Evolutionary conservation across 1,284 basidiomycete genomes (phyloP).

Genomic region (Ceratorhiza oryzae-sativae): DNA sequence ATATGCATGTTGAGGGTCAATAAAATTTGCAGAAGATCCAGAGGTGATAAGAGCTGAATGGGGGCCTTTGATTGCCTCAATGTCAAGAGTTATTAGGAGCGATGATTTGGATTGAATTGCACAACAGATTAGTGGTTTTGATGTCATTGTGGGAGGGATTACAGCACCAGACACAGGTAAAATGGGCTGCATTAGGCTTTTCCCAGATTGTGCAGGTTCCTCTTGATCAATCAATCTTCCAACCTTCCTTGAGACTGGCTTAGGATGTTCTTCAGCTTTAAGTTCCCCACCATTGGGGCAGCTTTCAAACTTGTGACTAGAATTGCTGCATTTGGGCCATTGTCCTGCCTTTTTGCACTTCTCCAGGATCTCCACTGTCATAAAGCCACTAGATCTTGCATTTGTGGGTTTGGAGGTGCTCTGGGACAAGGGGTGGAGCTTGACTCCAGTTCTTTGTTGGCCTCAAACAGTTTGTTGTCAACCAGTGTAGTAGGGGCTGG

Average conservation of each 20-base stretch:
- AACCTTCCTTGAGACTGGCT: not conserved
- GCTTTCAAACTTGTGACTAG: not conserved
- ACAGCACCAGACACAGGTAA: conserved; percentile 2
- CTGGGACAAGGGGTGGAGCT: no score
- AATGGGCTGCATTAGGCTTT: not conserved
- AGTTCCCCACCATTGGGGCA: no score
- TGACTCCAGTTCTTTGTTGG: not conserved
- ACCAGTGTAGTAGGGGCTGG: not conserved
- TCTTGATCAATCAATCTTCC: not conserved
- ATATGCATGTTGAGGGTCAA: not conserved
- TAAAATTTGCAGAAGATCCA: not conserved
- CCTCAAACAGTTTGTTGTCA: conserved; percentile 13
- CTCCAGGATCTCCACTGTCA: not conserved
- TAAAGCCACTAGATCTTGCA: not conserved
- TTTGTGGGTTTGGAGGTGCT: not conserved
- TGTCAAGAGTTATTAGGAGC: not conserved
- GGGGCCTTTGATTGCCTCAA: not conserved
- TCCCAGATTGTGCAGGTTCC: not conserved
- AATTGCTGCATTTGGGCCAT: not conserved
- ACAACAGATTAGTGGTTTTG: not conserved
- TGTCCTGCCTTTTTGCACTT: not conserved
- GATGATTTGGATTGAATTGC: not conserved
- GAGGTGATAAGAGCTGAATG: not conserved
- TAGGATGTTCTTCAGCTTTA: not conserved
- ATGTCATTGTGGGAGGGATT: not conserved